A percentile compares a stretch with the other conserved stretches of the same genome.
These are phyloP conservation scores for Coniochaeta ligniaria DNA, from an alignment of 2,329 filamentous ascomycete species.

Conservation along the genomic window DNA sequence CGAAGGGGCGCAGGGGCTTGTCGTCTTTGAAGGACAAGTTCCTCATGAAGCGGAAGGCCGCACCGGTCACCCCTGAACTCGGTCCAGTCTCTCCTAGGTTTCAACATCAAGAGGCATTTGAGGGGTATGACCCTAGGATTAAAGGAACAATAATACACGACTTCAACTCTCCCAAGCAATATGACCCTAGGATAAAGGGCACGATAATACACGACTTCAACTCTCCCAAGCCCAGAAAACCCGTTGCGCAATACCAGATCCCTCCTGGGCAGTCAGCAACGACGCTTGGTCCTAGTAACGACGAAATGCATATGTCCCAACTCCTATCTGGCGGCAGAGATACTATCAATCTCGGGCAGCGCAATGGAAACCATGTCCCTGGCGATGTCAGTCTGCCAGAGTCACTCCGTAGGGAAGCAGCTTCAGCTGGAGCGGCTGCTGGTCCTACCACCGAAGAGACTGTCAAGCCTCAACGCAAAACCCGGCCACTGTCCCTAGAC, in stretches of 20 bases:
- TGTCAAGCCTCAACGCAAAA: background rate
- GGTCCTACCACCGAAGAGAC: background rate
- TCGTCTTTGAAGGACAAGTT: conserved; percentile 55
- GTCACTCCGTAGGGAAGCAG: background rate
- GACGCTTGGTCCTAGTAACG: background rate
- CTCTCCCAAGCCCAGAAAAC: conserved; percentile 43
- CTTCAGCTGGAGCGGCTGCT: background rate
- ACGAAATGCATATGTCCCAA: background rate
- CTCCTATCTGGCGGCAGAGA: background rate
- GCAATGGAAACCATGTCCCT: background rate
- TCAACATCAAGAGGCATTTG: conserved; percentile 31
- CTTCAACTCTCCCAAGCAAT: conserved; percentile 55
- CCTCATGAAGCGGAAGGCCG: conserved; percentile 48
- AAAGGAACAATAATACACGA: conserved; percentile 58
- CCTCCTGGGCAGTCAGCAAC: conserved; percentile 3
- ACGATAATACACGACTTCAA: conserved; percentile 61
- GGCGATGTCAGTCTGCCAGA: background rate
- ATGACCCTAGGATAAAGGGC: conserved; percentile 58
- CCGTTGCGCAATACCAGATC: conserved; percentile 22
- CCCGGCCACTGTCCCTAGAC: conserved; percentile 2
- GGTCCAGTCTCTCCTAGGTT: conserved; percentile 31
- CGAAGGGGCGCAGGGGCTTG: conserved; percentile 44
- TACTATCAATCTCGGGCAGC: background rate
- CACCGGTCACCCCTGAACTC: conserved; percentile 38
- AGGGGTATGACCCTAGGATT: conserved; percentile 60